Base-by-base conservation (phyloP, 352 stramenopile genomes). In the Phytophthora macrochlamydospora region DNA sequence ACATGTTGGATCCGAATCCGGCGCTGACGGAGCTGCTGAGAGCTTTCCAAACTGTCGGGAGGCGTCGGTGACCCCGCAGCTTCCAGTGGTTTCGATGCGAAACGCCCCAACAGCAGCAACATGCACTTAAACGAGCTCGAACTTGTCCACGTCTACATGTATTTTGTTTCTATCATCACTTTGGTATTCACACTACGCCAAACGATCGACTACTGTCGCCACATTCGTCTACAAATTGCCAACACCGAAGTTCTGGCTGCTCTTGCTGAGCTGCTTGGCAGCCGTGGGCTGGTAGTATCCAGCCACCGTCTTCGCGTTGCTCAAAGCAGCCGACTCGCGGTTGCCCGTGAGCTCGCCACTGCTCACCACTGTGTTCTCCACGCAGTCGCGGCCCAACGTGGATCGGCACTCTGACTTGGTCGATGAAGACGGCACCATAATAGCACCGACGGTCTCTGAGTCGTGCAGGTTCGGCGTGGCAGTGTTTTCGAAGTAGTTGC, bases 1-100 rank as follows among this genome's bases (percentile, higher is more conserved):
- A 89, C 82, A 91, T 91, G 54, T 4, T 52, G 1, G 12, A 28
- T 28, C 14, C 29, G 33, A 18, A 48, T 43, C 49, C 32, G 33
- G 37, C 35, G 32, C 8, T 29, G 32, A 32, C 28, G 51, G 31
- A 18, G 18, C n/a, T 6, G 14, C 12, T 2, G 53, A 51, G 45
- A 31, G 54, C 58, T 72, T 68, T 65, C 6, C 59, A 56, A 69
- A 68, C 59, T 69, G 14, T 59, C 18, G 46, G 11, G 32, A 58
- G 44, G 11, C 29, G 61, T 6, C 35, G 35, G 35, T 40, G 35
- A 40, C 35, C 35, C 35, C 35, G 9, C 35, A 40, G 6, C 35
- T 6, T 11, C 6, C 35, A 40, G 35, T 11, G 35, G 35, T 40
- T 40, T 40, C 7, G 9, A n/a, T 8, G 14, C 1, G 43, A 30